Evolutionary conservation across 768 basidiomycete genomes (phyloP), one percentile per base, ranked within the genome.

Genomic region (Lentinus tigrinus): DNA sequence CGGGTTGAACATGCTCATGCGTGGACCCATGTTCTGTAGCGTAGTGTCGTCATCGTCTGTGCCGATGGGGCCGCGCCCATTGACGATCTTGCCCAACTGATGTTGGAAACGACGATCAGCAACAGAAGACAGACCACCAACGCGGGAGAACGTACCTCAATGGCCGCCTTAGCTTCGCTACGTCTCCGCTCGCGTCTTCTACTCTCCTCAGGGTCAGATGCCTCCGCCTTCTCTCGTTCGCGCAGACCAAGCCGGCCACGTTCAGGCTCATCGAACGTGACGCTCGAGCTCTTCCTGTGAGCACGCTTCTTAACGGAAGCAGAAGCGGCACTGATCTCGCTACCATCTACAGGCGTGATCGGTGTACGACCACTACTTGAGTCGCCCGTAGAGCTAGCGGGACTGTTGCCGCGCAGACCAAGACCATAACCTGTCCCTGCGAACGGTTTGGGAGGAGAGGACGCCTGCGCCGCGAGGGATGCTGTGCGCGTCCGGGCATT

Each of bases 31-130:
- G 58, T 54, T 65, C 63, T 65, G 68, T 48, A 72, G 61, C 14
- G 67, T 63, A 69, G 61, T 64, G 40, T 72, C 72, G 47, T 74
- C 71, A 27, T 74, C 68, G 46, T 75, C 71, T 5, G 64, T 82
- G 74, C 24, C 70, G 78, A 47, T 68, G 2, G 89, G 87, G 17
- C 84, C 85, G 34, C 78, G 84, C 6, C 92, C 90, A 68, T 94
- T 92, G 65, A 93, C 84, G 47, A 91, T 87, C 61, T 92, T 91
- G n/a, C 93, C 91, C 38, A 93, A 84, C 93, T 93, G 65, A 46
- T 36, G 54, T 61, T 57, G 31, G n/a, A 36, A 47, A 54, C 55
- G 37, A 40, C 13, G 44, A 39, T 58, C 17, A 58, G 57, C 31
- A 28, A 42, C 19, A 21, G 28, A 51, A 55, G 40, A n/a, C 23